phyloP scores from a whole-genome alignment of 768 basidiomycete species.

The Tremella mesenterica region DNA sequence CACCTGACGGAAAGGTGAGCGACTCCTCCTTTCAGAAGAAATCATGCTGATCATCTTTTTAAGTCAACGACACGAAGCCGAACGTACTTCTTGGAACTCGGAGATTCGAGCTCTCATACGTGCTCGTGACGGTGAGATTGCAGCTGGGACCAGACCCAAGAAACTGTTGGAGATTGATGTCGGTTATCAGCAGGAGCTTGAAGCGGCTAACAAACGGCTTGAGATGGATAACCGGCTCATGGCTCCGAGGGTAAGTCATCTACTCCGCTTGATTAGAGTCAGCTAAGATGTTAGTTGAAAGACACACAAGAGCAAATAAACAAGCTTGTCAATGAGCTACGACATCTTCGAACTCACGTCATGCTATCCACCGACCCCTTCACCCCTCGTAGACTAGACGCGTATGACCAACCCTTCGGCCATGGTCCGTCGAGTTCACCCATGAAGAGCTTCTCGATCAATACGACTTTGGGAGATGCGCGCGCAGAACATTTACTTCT shows the following conservation, averaged over 20 bases:
- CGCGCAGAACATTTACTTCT: slow-evolving; percentile 36
- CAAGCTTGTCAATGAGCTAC: slow-evolving; percentile 34
- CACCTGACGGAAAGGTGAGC: slow-evolving; percentile 26
- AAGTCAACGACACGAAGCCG: slow-evolving; percentile 29
- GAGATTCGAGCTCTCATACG: slow-evolving; percentile 24
- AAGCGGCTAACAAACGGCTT: slow-evolving; percentile 37
- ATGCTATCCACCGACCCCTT: slow-evolving; percentile 9
- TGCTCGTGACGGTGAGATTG: slow-evolving; percentile 28
- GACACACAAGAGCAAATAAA: slow-evolving; percentile 40
- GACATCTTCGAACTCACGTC: slow-evolving; percentile 32
- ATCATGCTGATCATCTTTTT: neutral
- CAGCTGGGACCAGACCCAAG: slow-evolving; percentile 22
- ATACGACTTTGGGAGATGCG: slow-evolving; percentile 35
- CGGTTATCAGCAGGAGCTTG: slow-evolving; percentile 39
- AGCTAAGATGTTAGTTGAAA: slow-evolving; percentile 24
- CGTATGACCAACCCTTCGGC: neutral
- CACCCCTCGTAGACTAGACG: neutral
- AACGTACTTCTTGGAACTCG: slow-evolving; percentile 30
- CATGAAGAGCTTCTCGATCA: neutral
- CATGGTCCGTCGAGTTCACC: slow-evolving; percentile 17
- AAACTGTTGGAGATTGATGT: slow-evolving; percentile 34
- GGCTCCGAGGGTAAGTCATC: slow-evolving; percentile 31
- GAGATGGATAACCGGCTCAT: slow-evolving; percentile 41
- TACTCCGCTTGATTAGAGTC: neutral
- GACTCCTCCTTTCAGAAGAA: neutral